Conservation (phyloP, 768 basidiomycete genomes). For the Boletus subcaerulescens region DNA sequence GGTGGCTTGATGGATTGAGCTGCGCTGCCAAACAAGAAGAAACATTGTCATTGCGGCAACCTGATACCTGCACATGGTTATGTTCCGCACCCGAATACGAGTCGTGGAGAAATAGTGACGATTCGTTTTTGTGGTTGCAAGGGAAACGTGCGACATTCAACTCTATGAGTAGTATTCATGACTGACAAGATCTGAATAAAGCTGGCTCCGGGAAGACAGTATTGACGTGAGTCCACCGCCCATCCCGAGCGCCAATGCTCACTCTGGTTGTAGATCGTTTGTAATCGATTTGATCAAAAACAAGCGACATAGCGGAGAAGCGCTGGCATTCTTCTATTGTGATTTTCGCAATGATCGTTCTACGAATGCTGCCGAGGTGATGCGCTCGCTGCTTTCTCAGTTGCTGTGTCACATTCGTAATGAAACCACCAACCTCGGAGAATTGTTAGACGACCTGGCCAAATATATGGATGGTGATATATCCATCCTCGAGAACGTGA, state of each 20-base stretch:
- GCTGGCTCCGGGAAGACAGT: slow-evolving; percentile 21
- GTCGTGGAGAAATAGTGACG: neutral
- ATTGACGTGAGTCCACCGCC: slow-evolving; percentile 8
- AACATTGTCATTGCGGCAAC: slow-evolving; percentile 8
- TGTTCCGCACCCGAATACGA: neutral
- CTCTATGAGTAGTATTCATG: neutral
- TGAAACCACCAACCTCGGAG: neutral
- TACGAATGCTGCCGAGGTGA: slow-evolving; percentile 1
- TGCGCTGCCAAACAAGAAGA: slow-evolving; percentile 14
- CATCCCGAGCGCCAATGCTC: neutral
- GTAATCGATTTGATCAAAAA: slow-evolving; percentile 4
- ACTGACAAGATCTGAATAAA: neutral
- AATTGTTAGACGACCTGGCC: neutral
- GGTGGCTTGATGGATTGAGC: slow-evolving; percentile 9
- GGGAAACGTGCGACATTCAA: slow-evolving; percentile 12
- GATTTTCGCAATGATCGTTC: slow-evolving; percentile 12
- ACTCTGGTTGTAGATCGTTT: slow-evolving; percentile 3
- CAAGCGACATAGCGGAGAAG: neutral
- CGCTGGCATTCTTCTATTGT: slow-evolving; percentile 16
- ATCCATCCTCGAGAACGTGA: neutral
- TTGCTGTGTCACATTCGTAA: slow-evolving; percentile 2
- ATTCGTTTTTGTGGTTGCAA: slow-evolving; percentile 12
- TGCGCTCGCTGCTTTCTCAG: slow-evolving; percentile 17
- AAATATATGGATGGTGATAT: neutral
- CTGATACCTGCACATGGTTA: slow-evolving; percentile 15